Base-by-base conservation (phyloP, 306 rosid species). In the Lupinus albus region DNA sequence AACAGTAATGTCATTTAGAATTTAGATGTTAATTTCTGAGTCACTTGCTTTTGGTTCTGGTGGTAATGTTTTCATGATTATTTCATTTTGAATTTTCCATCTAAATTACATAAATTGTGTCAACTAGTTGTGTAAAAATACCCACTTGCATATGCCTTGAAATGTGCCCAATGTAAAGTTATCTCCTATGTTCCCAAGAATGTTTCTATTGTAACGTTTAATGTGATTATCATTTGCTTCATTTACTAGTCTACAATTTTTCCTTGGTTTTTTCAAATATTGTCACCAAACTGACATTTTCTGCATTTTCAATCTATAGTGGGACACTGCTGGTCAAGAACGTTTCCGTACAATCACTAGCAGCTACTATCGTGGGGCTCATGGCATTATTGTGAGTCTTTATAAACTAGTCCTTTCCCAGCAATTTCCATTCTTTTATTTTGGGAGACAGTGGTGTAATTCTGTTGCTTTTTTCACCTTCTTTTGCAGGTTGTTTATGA, bases 291-390 rank as follows among this genome's bases (percentile, higher is more conserved):
- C 57, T 79, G 21, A 81, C 58, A 54, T 48, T 71, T 72, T 65
- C 35, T 75, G 57, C 56, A 38, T 46, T 64, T 67, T 67, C 57
- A 70, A 56, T 46, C 12, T 73, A 78, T 79, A 94, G 99, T 94
- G 99, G 99, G 99, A 94, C 82, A 94, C 99, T 32, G 99, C 99
- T 78, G 99, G 99, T 17, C 99, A 94, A 80, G 99, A 94, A 76
- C 99, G 99, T 74, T 94, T 94, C 63, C 89, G 97, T 68, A 94
- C 99, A 48, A 94, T 94, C 78, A 94, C 99, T 45, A 94, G 99
- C 84, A 94, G 99, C 84, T 94, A 94, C 92, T 94, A 94, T 78
- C 99, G 99, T 42, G 99, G 99, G 36, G 99, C 99, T 69, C 99
- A 94, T 63, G 99, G 99, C 71, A 94, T 94, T 75, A 94, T 94